These are phyloP conservation scores for Salix udensis DNA, from an alignment of 345 rosid genomes.

Conservation along the genomic window DNA sequence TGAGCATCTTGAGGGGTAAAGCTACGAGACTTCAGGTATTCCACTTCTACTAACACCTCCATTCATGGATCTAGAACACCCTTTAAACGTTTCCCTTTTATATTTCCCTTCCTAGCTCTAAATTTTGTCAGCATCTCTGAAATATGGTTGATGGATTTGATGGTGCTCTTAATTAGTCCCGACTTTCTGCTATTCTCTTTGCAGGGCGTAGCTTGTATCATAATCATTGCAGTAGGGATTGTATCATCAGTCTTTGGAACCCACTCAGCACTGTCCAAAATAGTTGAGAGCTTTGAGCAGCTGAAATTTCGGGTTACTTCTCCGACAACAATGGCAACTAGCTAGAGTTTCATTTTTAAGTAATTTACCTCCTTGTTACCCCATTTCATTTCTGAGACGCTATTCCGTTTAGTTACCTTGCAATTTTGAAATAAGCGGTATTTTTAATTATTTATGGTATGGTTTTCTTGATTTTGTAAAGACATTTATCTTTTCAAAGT, in stretches of 20 bases:
- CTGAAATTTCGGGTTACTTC: constrained; percentile 19
- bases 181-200: not conserved
- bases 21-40: constrained; percentile 55
- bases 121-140: not conserved
- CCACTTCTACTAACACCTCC: not conserved
- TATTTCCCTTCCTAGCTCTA: not conserved
- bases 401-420: not conserved
- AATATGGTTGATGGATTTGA: not conserved
- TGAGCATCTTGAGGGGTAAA: constrained; percentile 68
- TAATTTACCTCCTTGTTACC: not conserved
- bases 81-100: not conserved
- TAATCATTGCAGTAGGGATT: constrained; percentile 62
- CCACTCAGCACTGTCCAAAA: constrained; percentile 61
- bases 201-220: constrained; percentile 50
- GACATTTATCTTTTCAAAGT: too few species aligned
- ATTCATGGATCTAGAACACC: not conserved
- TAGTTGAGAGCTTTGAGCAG: constrained; percentile 47
- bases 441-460: too few species aligned
- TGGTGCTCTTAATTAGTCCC: not conserved
- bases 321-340: not conserved
- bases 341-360: not conserved
- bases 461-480: too few species aligned
- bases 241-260: constrained; percentile 65
- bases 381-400: not conserved
- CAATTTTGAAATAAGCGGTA: too few species aligned